A percentile compares a stretch with the other conserved stretches of the same genome.
These are phyloP conservation scores for Clathrospora elynae DNA, from an alignment of 2,329 filamentous ascomycete genomes.

Conservation along the genomic window DNA sequence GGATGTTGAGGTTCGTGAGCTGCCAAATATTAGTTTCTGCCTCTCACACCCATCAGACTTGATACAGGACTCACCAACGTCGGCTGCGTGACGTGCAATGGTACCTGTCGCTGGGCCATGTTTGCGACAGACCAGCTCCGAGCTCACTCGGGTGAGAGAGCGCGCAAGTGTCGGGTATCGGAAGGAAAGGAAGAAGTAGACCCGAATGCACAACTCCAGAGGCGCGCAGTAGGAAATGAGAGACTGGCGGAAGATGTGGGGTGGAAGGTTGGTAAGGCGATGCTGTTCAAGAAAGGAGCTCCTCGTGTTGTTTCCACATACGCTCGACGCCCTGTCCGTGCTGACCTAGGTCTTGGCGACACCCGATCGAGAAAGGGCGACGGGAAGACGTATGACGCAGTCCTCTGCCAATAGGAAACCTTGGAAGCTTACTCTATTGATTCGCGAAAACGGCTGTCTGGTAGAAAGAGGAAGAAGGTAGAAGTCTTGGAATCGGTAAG, in stretches of 20 bases:
- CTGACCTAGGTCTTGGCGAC: conserved; percentile 16
- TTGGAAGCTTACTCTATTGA: no score
- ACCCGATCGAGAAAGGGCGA: conserved; percentile 14
- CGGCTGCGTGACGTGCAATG: conserved; percentile 78
- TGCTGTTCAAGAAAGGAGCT: conserved; percentile 35
- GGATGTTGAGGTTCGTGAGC: conserved; percentile 56
- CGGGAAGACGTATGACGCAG: neutral
- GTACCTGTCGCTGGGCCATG: conserved; percentile 80
- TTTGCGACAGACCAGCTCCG: conserved; percentile 49
- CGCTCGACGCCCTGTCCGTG: conserved; percentile 20
- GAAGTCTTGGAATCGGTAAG: no score
- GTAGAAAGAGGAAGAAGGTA: no score
- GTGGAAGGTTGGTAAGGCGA: conserved; percentile 34
- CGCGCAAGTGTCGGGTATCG: conserved; percentile 42
- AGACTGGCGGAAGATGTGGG: conserved; percentile 36
- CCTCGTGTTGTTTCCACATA: conserved; percentile 32
- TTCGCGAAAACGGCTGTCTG: no score
- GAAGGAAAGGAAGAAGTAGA: conserved; percentile 44
- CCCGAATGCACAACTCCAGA: conserved; percentile 47
- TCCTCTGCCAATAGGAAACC: conserved; percentile 3
- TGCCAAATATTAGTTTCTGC: conserved; percentile 42
- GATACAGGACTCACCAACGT: conserved; percentile 65
- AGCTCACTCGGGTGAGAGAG: conserved; percentile 45
- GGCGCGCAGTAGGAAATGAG: conserved; percentile 48
- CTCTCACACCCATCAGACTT: conserved; percentile 1